Percentiles rank a stretch among this genome's conserved stretches.
Evolutionary conservation across 257 asterid genomes (phyloP).

Genomic region (Gentiana straminea): DNA sequence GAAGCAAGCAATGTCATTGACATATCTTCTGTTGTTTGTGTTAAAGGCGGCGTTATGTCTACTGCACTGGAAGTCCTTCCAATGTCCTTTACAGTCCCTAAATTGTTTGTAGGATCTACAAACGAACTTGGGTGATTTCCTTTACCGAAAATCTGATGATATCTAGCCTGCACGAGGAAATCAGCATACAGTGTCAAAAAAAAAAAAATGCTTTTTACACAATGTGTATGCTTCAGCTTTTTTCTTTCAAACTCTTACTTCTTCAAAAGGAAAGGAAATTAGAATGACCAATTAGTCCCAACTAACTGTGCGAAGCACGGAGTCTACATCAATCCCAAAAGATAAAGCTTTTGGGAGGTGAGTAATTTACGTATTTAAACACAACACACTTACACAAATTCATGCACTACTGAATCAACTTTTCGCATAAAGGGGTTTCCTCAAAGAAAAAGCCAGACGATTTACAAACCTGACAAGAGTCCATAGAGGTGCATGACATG

Average conservation of each 20-base stretch:
- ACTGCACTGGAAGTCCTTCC: conserved; percentile 9
- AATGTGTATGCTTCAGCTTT: no score
- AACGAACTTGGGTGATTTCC: conserved; percentile 18
- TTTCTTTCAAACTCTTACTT: no score
- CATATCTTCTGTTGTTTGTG: conserved; percentile 8
- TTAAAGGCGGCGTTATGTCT: conserved; percentile 12
- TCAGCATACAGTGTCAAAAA: neutral
- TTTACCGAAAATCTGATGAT: conserved; percentile 14
- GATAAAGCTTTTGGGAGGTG: neutral
- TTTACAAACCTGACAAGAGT: conserved; percentile 16
- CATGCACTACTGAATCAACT: neutral
- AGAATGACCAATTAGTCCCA: no score
- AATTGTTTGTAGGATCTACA: conserved; percentile 10
- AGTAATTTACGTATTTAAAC: neutral
- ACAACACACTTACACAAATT: no score
- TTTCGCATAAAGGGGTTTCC: neutral
- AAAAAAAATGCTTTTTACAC: no score
- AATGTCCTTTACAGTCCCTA: conserved; percentile 10
- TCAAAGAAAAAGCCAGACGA: neutral
- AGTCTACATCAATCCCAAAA: no score
- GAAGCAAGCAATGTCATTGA: conserved; percentile 11
- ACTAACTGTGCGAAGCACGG: no score
- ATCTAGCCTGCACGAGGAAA: conserved; percentile 7
- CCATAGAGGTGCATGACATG: conserved; percentile 13
- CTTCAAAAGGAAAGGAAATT: neutral